Conservation (phyloP, 164 flowering plant genomes). For the Chloranthus sessilifolius region DNA sequence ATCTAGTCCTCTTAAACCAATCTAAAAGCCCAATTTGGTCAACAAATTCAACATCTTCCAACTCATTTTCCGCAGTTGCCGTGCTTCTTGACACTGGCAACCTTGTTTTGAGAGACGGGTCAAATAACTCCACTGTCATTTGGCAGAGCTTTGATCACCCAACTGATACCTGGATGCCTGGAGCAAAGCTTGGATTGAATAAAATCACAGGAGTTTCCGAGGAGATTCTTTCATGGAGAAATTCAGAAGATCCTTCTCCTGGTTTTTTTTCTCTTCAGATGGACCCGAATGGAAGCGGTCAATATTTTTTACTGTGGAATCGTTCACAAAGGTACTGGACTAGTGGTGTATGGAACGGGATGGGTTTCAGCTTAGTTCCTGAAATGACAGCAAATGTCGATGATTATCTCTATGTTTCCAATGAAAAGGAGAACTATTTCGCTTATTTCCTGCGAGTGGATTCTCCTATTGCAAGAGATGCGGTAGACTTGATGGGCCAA, state of each 20-base stretch:
- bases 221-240: constrained; percentile 2
- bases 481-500: constrained; percentile 18
- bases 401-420: constrained; percentile 11
- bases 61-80: neutral
- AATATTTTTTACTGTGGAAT: neutral
- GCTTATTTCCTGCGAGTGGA: neutral
- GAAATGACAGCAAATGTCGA: constrained; percentile 2
- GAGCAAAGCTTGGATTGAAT: constrained; percentile 4
- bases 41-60: constrained; percentile 1
- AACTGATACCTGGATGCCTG: constrained; percentile 6
- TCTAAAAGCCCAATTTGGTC: constrained; percentile 11
- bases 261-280: constrained; percentile 2
- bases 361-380: neutral
- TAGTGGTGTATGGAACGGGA: constrained; percentile 4
- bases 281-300: neutral
- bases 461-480: constrained; percentile 8
- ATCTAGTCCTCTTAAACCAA: constrained; percentile 9
- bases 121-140: neutral
- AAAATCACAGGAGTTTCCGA: neutral
- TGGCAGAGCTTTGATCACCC: constrained; percentile 13
- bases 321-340: neutral
- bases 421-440: constrained; percentile 13
- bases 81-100: constrained; percentile 21
- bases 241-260: constrained; percentile 8
- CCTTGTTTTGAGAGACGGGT: constrained; percentile 18